Evolutionary conservation across 2,329 filamentous ascomycete genomes (phyloP), one percentile per base, ranked within the genome.

Genomic region (Rhynchosporium graminicola): DNA sequence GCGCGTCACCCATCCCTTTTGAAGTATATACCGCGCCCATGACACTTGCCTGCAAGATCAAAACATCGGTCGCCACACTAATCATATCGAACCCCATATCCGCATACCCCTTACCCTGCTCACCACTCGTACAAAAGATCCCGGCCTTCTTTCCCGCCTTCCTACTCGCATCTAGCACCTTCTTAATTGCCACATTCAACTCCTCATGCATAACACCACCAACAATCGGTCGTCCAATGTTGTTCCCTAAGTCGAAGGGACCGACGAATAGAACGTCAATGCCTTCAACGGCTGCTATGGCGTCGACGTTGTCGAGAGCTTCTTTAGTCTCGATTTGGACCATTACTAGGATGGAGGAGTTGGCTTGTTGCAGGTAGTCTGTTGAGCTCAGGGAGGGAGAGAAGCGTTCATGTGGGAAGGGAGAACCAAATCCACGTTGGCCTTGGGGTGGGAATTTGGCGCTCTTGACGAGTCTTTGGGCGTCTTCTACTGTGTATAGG

Each of bases 271-370:
- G 75, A 4, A 86, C 80, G 64, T 89, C 87, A 28, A 89, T 77
- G 3, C 84, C 84, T 3, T 83, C 75, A 28, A 87, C 77, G 26
- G 81, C 78, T 47, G 84, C 85, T 72, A 89, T 89, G 54, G 82
- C 83, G 40, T 88, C 85, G 0, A 88, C 80, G 12, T 76, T 75
- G 0, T 84, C 81, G 13, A 89, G 76, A 0, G 86, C 86, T 71
- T 87, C 85, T 64, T 78, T 77, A 0, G 87, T 88, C 76, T 89
- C 87, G 58, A 89, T 88, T 73, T 89, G 87, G 10, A 88, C 84
- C 76, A 88, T 86, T 15, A 83, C 87, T 62, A 89, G 72, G 28
- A 89, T 77, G 36, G 79, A 79, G 8, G 79, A 77, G 69, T 86
- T 85, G 52, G 83, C 83, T 59, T 83, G 78, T 67, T 83, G 79